These are phyloP conservation scores for Jatropha podagrica DNA, from an alignment of 441 rosid species.

Conservation along the genomic window DNA sequence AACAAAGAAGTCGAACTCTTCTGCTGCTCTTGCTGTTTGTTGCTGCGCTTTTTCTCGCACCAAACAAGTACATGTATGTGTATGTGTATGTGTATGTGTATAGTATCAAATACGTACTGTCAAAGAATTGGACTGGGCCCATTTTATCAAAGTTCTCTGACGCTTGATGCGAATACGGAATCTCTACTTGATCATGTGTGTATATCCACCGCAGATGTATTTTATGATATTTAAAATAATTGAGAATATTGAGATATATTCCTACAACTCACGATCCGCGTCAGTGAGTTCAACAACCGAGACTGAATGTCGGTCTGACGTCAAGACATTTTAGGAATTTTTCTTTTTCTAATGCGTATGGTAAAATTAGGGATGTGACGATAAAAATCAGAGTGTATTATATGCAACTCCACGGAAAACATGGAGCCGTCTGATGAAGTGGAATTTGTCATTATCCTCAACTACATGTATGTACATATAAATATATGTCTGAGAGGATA, in stretches of 20 bases:
- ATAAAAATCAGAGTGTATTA: not conserved
- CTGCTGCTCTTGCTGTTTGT: not conserved
- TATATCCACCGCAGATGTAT: not conserved
- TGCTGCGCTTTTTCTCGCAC: not conserved
- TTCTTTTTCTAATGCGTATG: not conserved
- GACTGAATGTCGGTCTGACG: not conserved
- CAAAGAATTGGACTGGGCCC: not conserved
- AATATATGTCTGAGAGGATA: no score
- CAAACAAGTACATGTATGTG: not conserved
- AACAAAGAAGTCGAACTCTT: not conserved
- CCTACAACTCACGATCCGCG: not conserved
- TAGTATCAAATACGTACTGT: not conserved
- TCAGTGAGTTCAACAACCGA: not conserved
- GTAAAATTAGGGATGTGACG: no score
- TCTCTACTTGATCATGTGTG: not conserved
- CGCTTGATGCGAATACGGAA: not conserved
- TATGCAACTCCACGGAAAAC: not conserved
- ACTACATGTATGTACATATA: no score
- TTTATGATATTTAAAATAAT: not conserved
- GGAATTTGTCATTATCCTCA: no score
- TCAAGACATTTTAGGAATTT: not conserved
- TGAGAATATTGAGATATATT: not conserved
- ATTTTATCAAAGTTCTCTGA: not conserved
- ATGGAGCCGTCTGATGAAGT: not conserved
- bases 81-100: no score